A percentile compares a stretch with the other conserved stretches of the same genome.
Evolutionary conservation across 495 filamentous ascomycete species (phyloP).

Genomic region (Tetracladium setigerum): DNA sequence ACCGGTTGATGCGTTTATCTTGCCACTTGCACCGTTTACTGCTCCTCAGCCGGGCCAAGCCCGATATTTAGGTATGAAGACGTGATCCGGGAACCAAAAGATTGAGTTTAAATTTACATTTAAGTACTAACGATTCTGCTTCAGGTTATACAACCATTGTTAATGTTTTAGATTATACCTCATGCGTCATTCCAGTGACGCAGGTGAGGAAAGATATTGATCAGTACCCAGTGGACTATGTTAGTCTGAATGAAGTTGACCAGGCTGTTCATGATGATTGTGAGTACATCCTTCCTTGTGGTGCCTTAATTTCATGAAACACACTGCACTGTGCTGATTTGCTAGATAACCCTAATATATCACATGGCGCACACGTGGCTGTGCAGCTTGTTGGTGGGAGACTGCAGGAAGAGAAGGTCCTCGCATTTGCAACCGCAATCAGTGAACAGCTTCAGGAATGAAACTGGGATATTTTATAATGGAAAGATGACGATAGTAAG

Average conservation of each 20-base stretch:
- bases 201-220: slow-evolving; percentile 26
- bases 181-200: slow-evolving; percentile 46
- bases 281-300: too few species aligned
- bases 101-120: too few species aligned
- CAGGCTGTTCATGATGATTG: slow-evolving; percentile 18
- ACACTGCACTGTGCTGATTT: background rate
- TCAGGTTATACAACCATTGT: slow-evolving; percentile 64
- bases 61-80: too few species aligned
- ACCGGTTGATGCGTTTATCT: slow-evolving; percentile 47
- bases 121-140: slow-evolving; percentile 54
- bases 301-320: background rate
- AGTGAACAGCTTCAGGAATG: too few species aligned
- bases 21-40: slow-evolving; percentile 17
- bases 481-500: too few species aligned
- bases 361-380: slow-evolving; percentile 41
- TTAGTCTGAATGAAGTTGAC: slow-evolving; percentile 35
- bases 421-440: slow-evolving; percentile 39
- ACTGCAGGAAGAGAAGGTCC: slow-evolving; percentile 40
- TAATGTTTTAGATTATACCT: slow-evolving; percentile 65
- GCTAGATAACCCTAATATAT: slow-evolving; percentile 32
- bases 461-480: too few species aligned
- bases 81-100: too few species aligned
- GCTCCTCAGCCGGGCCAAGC: slow-evolving; percentile 11
- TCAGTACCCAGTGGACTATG: slow-evolving; percentile 16
- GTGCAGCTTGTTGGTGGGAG: slow-evolving; percentile 40